Evolutionary conservation across 1,284 basidiomycete genomes (phyloP), one percentile per base, ranked within the genome.

Genomic region (Irpex sp.): DNA sequence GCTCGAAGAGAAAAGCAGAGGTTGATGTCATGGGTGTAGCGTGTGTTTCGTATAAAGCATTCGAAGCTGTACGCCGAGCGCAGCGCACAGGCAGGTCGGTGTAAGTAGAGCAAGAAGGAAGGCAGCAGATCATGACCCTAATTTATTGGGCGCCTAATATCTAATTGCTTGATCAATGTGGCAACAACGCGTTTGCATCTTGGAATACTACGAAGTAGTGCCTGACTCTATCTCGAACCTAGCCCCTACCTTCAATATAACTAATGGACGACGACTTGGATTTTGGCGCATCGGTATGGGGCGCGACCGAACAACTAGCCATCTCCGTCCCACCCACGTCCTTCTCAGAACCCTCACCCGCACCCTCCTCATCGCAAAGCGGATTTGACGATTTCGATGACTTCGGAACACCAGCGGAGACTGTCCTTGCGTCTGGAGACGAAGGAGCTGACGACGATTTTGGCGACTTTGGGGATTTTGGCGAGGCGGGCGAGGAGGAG

Each of bases 401-500:
- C 65, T 91, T 91, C 72, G 85, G 84, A 64, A 81, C 85, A 8
- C 83, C 87, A 52, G 74, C 78, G 37, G 79, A 82, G 68, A 74
- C 74, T 2, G 73, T 77, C 11, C 65, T 68, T 4, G 75, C 78
- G 31, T 73, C 76, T 1, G 75, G 75, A 48, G 77, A 77, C 8
- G 78, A 71, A 6, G 82, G 78, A 6, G 87, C 87, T 54, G 91
- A 91, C 71, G 91, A 91, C 71, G 91, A 91, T 64, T 92, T 91
- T 74, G 92, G 88, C 58, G 92, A 95, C 71, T 96, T 96, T 79
- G 93, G 91, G 15, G 92, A 93, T 69, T 93, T 93, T 74, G 92
- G 85, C 62, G 93, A 93, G 66, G 85, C 80, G 13, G 82, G 82
- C 61, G 78, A 74, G 59, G 72, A 73, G 63, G 74, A 74, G 6